A percentile compares a stretch with the other conserved stretches of the same genome.
phyloP scores from a whole-genome alignment of 2,329 filamentous ascomycete genomes.

The Fusarium irregulare region DNA sequence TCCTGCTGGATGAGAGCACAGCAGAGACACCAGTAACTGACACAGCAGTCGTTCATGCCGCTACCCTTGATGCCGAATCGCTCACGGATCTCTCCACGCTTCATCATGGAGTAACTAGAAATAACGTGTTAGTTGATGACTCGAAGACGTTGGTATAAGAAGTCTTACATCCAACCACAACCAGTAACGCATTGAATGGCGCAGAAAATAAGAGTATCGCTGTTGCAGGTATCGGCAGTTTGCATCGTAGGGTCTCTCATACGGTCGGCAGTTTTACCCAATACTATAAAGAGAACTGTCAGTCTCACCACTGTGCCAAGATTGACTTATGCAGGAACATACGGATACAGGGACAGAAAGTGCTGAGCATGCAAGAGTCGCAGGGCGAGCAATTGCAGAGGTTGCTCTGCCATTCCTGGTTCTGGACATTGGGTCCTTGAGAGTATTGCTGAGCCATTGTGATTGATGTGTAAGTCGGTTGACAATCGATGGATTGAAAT shows the following conservation, averaged over 20 bases:
- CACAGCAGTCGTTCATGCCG: conserved; percentile 61
- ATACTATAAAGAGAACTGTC: conserved; percentile 48
- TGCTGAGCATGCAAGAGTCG: conserved; percentile 53
- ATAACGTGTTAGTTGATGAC: conserved; percentile 4
- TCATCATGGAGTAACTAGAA: conserved; percentile 60
- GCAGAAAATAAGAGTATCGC: conserved; percentile 56
- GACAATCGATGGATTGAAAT: background rate
- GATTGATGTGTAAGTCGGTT: conserved; percentile 5
- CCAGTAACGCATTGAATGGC: conserved; percentile 54
- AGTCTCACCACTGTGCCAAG: conserved; percentile 11
- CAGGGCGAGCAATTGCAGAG: conserved; percentile 57
- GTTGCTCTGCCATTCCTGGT: conserved; percentile 53
- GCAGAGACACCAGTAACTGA: conserved; percentile 66
- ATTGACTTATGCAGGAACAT: conserved; percentile 38
- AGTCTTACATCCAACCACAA: conserved; percentile 58
- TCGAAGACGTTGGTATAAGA: background rate
- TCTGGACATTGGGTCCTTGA: conserved; percentile 43
- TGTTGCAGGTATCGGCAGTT: conserved; percentile 54
- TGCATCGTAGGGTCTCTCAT: conserved; percentile 57
- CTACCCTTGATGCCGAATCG: conserved; percentile 65
- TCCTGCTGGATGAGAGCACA: conserved; percentile 69
- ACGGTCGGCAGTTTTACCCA: conserved; percentile 58
- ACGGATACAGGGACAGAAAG: conserved; percentile 59
- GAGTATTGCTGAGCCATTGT: conserved; percentile 45
- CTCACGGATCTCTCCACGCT: conserved; percentile 65